phyloP scores from a whole-genome alignment of 257 asterid species.

The Solanum piurae region DNA sequence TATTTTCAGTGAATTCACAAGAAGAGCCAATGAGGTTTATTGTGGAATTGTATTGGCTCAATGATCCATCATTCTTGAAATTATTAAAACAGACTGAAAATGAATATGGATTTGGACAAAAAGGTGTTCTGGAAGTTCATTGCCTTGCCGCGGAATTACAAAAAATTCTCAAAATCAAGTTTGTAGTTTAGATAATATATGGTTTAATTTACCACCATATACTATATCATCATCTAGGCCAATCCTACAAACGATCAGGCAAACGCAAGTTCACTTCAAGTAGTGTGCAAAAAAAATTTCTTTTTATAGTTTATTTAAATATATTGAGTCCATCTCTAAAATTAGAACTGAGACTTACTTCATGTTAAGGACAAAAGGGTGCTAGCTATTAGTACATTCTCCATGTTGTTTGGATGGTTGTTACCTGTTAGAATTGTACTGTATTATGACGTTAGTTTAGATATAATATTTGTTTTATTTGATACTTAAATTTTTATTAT shows the following conservation, averaged over 20 bases:
- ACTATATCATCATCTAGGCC: too few relatives aligned
- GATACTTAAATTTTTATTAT: too few relatives aligned
- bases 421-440: not conserved
- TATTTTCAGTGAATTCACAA: not conserved
- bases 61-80: constrained; percentile 16
- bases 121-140: constrained; percentile 22
- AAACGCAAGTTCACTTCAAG: too few relatives aligned
- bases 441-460: not conserved
- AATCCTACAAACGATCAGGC: too few relatives aligned
- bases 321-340: not conserved
- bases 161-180: constrained; percentile 5
- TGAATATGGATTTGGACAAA: constrained; percentile 19
- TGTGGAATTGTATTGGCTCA: constrained; percentile 7
- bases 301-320: not conserved
- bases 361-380: not conserved
- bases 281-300: too few relatives aligned
- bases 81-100: constrained; percentile 15
- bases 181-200: not conserved
- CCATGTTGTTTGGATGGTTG: not conserved
- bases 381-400: not conserved
- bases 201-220: not conserved
- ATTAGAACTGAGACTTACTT: not conserved
- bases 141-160: constrained; percentile 16
- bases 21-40: constrained; percentile 15
- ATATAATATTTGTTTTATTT: not conserved